Evolutionary conservation across 768 basidiomycete species (phyloP), one percentile per base, ranked within the genome.

Genomic region (Lanmaoa rubissima): DNA sequence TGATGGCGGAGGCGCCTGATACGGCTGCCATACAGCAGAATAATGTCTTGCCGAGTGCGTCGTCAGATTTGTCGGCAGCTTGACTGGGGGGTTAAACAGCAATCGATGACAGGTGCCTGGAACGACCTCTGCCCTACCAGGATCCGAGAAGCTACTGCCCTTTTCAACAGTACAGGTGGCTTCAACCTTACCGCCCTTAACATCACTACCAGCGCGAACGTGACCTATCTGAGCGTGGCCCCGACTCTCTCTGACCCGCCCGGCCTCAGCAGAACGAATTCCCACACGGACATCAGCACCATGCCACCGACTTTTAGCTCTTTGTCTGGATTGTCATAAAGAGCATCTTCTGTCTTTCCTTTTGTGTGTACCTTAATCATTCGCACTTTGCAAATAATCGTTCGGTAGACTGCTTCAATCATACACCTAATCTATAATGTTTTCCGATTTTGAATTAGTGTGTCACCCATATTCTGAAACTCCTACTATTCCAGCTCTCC

Each of bases 1-100:
- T 73, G 9, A 54, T 72, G 57, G 70, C 69, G 0, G 69, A 71
- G 59, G 61, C 67, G 1, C 65, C 65, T 19, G 57, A 65, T 39
- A 19, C 11, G 3, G 48, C 68, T 34, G 50, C 60, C n/a, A 10
- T 38, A 35, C 59, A 64, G 36, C 69, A 71, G 31, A 58, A 61
- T 6, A 40, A 24, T 13, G 51, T 55, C 26, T 5, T 63, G 5
- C 69, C 68, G 9, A 46, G 68, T 69, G 43, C 51, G 68, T 64
- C 1, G 17, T 49, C 39, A 9, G n/a, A n/a, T 11, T 11, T 12
- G 7, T 42, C 13, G 13, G 17, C 11, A 11, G 13, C 14, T 24
- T 45, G 44, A 34, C 46, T 32, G 9, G 13, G 26, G 45, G 24
- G 10, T 10, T 34, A 12, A 61, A 51, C 40, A 40, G 4, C 5